Base-by-base conservation (phyloP, 2,329 filamentous ascomycete genomes). In the Rasamsonia emersonii region DNA sequence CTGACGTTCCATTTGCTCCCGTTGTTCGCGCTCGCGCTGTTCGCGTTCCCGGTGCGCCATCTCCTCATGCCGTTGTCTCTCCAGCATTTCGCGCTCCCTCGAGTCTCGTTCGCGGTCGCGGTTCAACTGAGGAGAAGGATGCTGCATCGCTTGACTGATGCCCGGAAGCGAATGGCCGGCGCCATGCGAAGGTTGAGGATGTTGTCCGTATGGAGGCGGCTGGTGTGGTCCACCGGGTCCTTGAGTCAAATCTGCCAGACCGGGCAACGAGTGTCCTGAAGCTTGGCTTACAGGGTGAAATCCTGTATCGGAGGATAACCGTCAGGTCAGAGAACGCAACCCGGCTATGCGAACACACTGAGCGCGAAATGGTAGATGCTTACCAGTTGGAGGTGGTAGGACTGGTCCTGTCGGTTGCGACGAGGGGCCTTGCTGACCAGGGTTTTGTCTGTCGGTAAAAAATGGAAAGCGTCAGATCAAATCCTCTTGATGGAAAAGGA, bases 1-100 rank as follows among this genome's bases (percentile, higher is more conserved):
- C 9, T 73, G 66, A 43, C 73, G 69, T 44, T 73, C 66, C 43
- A 84, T 77, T 43, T 74, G 65, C 34, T 75, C 71, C 44, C 77
- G 56, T 30, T 62, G 54, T 39, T 70, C 61, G 20, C 59, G 49
- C 32, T 60, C 62, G 23, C 62, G 61, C 31, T 58, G 54, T 38
- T 77, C 72, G 28, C 71, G 66, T 42, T 77, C 71, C 36, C 71
- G 62, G 39, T 74, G 70, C 35, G 60, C 64, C 43, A 70, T 61
- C 39, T 77, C 73, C 45, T 79, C 74, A 53, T 78, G 59, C 44
- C 64, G 53, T 49, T 67, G 64, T 43, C 61, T 50, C 40, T 65
- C 61, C 11, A 63, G 49, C 34, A 67, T 54, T 30, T 74, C 68
- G 56, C 75, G 66, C 57, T 71, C 65, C 52, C 68, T 40, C 17